phyloP scores from a whole-genome alignment of 306 rosid genomes.

The Oxytropis ochrocephala region DNA sequence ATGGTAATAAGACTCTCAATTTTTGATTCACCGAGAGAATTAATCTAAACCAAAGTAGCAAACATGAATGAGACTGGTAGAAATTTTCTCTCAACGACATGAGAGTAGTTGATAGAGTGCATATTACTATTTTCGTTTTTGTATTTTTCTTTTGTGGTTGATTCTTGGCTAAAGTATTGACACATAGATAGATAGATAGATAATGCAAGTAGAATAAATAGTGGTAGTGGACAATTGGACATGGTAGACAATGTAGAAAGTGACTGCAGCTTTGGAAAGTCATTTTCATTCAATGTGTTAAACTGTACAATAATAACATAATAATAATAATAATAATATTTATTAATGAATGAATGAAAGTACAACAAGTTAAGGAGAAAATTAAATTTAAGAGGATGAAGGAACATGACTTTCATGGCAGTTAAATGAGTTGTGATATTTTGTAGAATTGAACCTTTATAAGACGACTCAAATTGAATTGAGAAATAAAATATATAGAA shows the following conservation, averaged over 20 bases:
- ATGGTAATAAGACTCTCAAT: no score
- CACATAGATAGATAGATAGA: neutral
- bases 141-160: neutral
- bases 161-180: neutral
- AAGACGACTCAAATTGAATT: neutral
- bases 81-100: no score
- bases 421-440: neutral
- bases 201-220: neutral
- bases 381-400: neutral
- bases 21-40: no score
- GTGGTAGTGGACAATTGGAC: constrained; percentile 24
- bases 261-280: constrained; percentile 26
- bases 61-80: no score
- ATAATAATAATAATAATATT: no score
- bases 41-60: no score
- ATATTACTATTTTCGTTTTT: neutral
- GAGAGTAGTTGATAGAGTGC: no score
- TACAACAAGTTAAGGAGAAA: neutral
- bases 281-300: no score
- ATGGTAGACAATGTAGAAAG: constrained; percentile 21
- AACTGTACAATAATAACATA: constrained; percentile 2
- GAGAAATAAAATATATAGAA: neutral
- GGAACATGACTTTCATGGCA: neutral
- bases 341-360: neutral
- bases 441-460: neutral